Conservation (phyloP, 495 filamentous ascomycete genomes). For the Tuber umbilicatum region DNA sequence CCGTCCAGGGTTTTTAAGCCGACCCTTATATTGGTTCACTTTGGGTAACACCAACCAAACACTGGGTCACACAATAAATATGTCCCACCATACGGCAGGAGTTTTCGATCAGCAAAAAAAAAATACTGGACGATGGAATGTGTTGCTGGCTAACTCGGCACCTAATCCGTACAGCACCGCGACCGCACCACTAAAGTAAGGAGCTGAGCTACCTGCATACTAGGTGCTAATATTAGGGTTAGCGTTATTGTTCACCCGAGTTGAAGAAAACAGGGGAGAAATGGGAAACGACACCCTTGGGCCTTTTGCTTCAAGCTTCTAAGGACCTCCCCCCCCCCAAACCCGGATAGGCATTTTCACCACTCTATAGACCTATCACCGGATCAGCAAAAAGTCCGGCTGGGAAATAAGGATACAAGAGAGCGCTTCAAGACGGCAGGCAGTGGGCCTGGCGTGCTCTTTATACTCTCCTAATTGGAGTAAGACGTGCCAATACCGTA, state of each 20-base stretch:
- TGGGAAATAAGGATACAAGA: not conserved
- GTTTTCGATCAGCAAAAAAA: not conserved
- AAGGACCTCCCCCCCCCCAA: not conserved
- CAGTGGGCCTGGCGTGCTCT: not conserved
- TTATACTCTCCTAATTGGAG: not conserved
- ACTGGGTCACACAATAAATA: not conserved
- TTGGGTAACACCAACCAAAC: slow-evolving; percentile 1
- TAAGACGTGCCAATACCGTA: not conserved
- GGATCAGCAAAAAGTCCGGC: not conserved
- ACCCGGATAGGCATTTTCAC: not conserved
- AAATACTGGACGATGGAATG: not conserved
- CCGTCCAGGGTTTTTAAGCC: not conserved
- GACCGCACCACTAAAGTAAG: not conserved
- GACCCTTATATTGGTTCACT: not conserved
- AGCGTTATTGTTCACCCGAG: not conserved
- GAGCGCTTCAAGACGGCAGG: not conserved
- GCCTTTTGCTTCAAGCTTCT: not conserved
- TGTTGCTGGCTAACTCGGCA: not conserved
- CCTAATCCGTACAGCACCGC: not conserved
- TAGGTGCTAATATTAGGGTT: not conserved
- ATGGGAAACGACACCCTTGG: not conserved
- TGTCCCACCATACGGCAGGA: not conserved
- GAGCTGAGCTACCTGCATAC: not conserved
- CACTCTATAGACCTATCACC: not conserved
- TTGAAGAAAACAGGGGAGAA: not conserved